A percentile compares a stretch with the other conserved stretches of the same genome.
phyloP scores from a whole-genome alignment of 148 eudicot species.

The Gaultheria prostrata region DNA sequence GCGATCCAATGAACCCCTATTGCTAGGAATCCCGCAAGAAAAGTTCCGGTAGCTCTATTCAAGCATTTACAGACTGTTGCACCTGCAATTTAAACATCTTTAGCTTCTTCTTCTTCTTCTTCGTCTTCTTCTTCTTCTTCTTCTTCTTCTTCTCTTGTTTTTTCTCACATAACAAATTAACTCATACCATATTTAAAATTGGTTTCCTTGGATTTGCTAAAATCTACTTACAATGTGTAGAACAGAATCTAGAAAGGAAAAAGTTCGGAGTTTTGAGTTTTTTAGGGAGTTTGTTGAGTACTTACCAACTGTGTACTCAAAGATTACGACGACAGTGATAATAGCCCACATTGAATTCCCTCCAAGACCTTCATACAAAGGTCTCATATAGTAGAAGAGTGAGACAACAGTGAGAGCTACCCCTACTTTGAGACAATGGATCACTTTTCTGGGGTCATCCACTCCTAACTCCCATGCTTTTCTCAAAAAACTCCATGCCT shows the following conservation, averaged over 20 bases:
- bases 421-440: slow-evolving; percentile 34
- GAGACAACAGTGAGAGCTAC: slow-evolving; percentile 30
- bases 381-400: slow-evolving; percentile 27
- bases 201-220: not conserved
- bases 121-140: not conserved
- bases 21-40: slow-evolving; percentile 27
- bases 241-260: no score
- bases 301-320: slow-evolving; percentile 31
- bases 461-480: slow-evolving; percentile 30
- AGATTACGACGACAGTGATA: slow-evolving; percentile 38
- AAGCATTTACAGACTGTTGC: slow-evolving; percentile 27
- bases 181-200: not conserved
- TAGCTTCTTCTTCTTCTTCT: not conserved
- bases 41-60: slow-evolving; percentile 27
- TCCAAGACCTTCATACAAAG: slow-evolving; percentile 29
- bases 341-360: slow-evolving; percentile 42
- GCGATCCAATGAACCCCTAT: slow-evolving; percentile 30
- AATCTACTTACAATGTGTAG: not conserved
- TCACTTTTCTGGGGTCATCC: slow-evolving; percentile 27
- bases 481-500: slow-evolving; percentile 18
- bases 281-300: not conserved
- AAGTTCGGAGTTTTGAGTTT: no score
- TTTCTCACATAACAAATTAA: not conserved
- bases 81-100: slow-evolving; percentile 17
- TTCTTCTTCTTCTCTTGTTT: not conserved